Base-by-base conservation (phyloP, 108 stramenopile species). In the Fragilaria radians region DNA sequence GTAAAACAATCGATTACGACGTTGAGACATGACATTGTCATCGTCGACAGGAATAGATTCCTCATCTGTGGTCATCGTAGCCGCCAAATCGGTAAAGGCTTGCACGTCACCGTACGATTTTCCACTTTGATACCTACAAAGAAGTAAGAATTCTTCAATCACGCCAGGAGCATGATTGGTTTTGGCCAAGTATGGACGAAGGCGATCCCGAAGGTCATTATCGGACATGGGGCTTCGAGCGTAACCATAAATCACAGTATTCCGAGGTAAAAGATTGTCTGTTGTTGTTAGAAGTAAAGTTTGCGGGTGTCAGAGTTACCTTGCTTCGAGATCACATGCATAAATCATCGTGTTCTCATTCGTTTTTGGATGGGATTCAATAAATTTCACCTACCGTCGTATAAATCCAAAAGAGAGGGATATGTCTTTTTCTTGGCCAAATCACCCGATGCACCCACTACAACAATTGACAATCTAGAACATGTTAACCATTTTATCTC, bases 381-480 rank as follows among this genome's bases (percentile, higher is more conserved):
- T n/a, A n/a, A n/a, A n/a, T n/a, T n/a, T n/a, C 7, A 42, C 36
- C 11, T 14, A 42, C 36, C 36, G 26, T 59, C 60, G 65, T 61
- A 98, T 22, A 99, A 80, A 48, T 79, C 86, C 14, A 96, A 71
- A 17, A 99, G 68, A 17, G 92, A 85, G 2, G 98, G 98, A 67
- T 83, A 95, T 0, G 95, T 97, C 82, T 98, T 99, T 55, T 96
- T 98, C 67, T 95, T 96, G 32, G 97, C 98, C 34, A 99, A 81
- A 67, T 99, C 97, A 22, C 98, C 98, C 28, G 77, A 80, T 5
- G 96, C 96, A 23, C 96, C 96, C 50, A 95, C 65, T 32, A 96
- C 74, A 33, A 95, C 65, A 31, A 95, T 75, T 3, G 74, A 21
- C 47, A 66, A 59, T 19, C 59, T 46, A 2, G 65, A 57, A 23